phyloP scores from a whole-genome alignment of 2,329 filamentous ascomycete species.

The Boeremia lycopersici region DNA sequence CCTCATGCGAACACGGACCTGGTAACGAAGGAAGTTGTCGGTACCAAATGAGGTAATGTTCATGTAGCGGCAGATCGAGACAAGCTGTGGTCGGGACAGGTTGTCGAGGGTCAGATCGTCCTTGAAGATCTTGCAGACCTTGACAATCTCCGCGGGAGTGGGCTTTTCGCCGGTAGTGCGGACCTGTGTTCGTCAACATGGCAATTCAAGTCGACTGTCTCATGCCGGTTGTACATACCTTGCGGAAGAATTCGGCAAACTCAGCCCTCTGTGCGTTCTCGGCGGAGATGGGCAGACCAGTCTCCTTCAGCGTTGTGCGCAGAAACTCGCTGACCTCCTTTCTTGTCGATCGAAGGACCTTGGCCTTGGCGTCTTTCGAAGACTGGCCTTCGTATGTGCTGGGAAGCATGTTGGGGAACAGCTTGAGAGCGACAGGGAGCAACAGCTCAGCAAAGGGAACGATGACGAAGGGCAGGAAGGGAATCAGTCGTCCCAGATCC shows the following conservation, averaged over 20 bases:
- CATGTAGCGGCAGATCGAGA: slow-evolving; percentile 98
- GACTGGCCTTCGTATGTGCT: slow-evolving; percentile 96
- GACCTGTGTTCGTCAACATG: slow-evolving; percentile 38
- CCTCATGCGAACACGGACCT: slow-evolving; percentile 95
- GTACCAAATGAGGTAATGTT: slow-evolving; percentile 97
- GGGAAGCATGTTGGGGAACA: slow-evolving; percentile 96
- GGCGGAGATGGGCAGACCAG: slow-evolving; percentile 84
- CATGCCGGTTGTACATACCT: slow-evolving; percentile 59
- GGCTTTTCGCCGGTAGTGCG: slow-evolving; percentile 88
- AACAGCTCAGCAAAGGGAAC: slow-evolving; percentile 95
- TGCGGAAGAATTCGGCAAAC: slow-evolving; percentile 96
- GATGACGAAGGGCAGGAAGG: slow-evolving; percentile 96
- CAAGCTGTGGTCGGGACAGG: slow-evolving; percentile 89
- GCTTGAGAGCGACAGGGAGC: slow-evolving; percentile 85
- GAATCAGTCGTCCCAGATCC: slow-evolving; percentile 88
- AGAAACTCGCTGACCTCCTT: slow-evolving; percentile 94
- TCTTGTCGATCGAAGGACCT: slow-evolving; percentile 78
- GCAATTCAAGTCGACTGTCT: too few species aligned
- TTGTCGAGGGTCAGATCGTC: slow-evolving; percentile 98
- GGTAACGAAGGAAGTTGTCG: slow-evolving; percentile 96
- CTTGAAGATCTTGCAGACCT: slow-evolving; percentile 98
- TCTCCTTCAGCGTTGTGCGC: slow-evolving; percentile 85
- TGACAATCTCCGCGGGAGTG: slow-evolving; percentile 89
- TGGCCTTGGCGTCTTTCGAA: slow-evolving; percentile 87
- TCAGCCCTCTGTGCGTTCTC: slow-evolving; percentile 89